Evolutionary conservation across 140 eudicot species (phyloP).

Genomic region (Flaveria floridana): DNA sequence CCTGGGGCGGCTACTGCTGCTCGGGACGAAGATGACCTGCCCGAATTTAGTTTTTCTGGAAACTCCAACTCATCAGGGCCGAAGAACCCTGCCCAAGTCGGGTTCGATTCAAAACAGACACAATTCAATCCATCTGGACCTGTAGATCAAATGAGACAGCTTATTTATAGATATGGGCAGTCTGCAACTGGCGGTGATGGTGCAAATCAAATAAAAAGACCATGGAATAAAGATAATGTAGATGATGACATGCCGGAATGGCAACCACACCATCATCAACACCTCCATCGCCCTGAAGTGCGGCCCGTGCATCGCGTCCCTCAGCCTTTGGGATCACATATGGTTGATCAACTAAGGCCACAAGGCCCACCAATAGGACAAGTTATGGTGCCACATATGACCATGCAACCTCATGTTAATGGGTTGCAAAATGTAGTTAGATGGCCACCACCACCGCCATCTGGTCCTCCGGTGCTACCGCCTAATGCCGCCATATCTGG

Average conservation of each 20-base stretch:
- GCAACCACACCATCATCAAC: slow-evolving; percentile 46
- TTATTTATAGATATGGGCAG: slow-evolving; percentile 69
- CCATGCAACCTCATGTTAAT: slow-evolving; percentile 13
- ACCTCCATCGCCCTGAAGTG: slow-evolving; percentile 16
- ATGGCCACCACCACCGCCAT: slow-evolving; percentile 33
- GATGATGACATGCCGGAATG: slow-evolving; percentile 80
- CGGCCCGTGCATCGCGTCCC: slow-evolving; percentile 18
- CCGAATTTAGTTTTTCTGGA: slow-evolving; percentile 69
- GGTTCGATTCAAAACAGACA: slow-evolving; percentile 23
- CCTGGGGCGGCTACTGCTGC: slow-evolving; percentile 38
- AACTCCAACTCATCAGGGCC: slow-evolving; percentile 30
- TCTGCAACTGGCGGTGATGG: slow-evolving; percentile 20
- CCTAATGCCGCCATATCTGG: slow-evolving; percentile 22
- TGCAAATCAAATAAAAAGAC: slow-evolving; percentile 35
- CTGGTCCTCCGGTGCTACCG: slow-evolving; percentile 15
- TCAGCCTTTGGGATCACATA: slow-evolving; percentile 26
- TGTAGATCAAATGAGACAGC: slow-evolving; percentile 64
- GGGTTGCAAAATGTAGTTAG: slow-evolving; percentile 37
- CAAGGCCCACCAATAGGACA: slow-evolving; percentile 9
- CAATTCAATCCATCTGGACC: slow-evolving; percentile 31
- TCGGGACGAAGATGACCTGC: slow-evolving; percentile 76
- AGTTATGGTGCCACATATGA: slow-evolving; percentile 8
- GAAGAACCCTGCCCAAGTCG: slow-evolving; percentile 16
- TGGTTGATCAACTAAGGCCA: slow-evolving; percentile 24
- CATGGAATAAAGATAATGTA: slow-evolving; percentile 40